Conservation (phyloP, 2,329 filamentous ascomycete species). For the Aspergillus sp. region DNA sequence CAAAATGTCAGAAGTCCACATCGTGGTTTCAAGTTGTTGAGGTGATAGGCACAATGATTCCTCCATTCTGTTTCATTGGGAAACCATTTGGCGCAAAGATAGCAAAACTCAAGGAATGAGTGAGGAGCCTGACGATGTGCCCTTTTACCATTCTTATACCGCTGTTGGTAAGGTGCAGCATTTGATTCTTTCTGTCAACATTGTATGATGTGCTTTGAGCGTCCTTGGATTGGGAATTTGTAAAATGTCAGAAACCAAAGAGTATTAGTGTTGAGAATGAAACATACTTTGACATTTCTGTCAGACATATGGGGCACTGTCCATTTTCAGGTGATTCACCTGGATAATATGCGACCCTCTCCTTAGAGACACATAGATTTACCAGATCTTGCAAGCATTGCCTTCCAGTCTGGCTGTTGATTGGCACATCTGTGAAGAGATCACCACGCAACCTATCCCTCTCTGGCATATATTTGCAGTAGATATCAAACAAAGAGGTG, state of each 20-base stretch:
- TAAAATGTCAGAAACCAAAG: neutral
- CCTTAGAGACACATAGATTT: conserved; percentile 9
- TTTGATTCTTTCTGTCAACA: conserved; percentile 2
- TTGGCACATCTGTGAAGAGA: neutral
- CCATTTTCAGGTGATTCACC: neutral
- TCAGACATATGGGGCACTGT: conserved; percentile 4
- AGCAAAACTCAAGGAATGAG: conserved; percentile 6
- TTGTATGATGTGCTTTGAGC: neutral
- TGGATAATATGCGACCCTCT: conserved; percentile 10
- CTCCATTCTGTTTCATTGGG: neutral
- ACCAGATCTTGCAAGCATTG: conserved; percentile 15
- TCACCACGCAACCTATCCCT: neutral
- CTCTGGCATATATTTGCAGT: conserved; percentile 1
- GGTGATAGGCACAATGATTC: neutral
- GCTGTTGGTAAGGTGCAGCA: conserved; percentile 5
- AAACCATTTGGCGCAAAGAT: conserved; percentile 5
- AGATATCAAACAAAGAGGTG: neutral
- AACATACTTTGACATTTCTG: conserved; percentile 2
- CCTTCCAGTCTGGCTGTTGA: conserved; percentile 2
- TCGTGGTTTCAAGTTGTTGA: conserved; percentile 1
- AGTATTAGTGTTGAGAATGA: neutral
- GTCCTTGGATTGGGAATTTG: neutral
- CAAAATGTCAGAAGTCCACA: conserved; percentile 5
- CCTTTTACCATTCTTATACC: conserved; percentile 6
- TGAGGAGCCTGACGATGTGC: conserved; percentile 1